Base-by-base conservation (phyloP, 148 eudicot genomes). In the Rhododendron griersonianum region DNA sequence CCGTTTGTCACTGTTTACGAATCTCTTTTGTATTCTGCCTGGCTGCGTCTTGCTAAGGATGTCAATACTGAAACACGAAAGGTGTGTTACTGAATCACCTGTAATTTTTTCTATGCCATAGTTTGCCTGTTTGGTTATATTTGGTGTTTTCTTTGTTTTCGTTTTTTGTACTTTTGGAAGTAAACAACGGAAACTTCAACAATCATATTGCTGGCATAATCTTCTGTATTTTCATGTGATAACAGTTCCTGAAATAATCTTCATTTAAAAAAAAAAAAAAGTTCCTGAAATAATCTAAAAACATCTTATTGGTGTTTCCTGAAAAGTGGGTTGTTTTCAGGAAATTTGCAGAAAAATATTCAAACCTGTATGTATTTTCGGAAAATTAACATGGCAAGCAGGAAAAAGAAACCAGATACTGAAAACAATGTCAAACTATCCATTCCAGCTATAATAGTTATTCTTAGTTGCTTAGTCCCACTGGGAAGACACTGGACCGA, bases 1-100 rank as follows among this genome's bases (percentile, higher is more conserved):
- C 91, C 91, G 18, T 80, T 86, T 45, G 89, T 90, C n/a, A 90
- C 91, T 33, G 88, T 90, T 14, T 88, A 90, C 39, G 91, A 90
- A 45, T 90, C 91, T 39, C 86, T 90, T 33, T 85, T 87, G 25
- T 90, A 87, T 88, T 90, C 89, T 39, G 91, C 91, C 53, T 88
- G 91, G 88, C 85, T 90, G 18, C 88, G 91, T 81, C 90, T 90
- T 77, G 15, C 88, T 81, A 51, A 84, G 19, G 90, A 88, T 84
- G 88, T 90, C 0, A 77, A 86, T 7, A 84, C 90, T 81, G 86
- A 63, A 83, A 88, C 88, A 67, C 69, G 91, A 57, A 88, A 88
- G 91, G 91, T 80, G 88, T 73, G 89, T 71, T 71, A 71, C 41
- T 33, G 76, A 65, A 33, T 33, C 9, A 33, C 41, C 76, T 14